Evolutionary conservation across 164 flowering plant species (phyloP), one percentile per base, ranked within the genome.

Genomic region (Taxillus chinensis): DNA sequence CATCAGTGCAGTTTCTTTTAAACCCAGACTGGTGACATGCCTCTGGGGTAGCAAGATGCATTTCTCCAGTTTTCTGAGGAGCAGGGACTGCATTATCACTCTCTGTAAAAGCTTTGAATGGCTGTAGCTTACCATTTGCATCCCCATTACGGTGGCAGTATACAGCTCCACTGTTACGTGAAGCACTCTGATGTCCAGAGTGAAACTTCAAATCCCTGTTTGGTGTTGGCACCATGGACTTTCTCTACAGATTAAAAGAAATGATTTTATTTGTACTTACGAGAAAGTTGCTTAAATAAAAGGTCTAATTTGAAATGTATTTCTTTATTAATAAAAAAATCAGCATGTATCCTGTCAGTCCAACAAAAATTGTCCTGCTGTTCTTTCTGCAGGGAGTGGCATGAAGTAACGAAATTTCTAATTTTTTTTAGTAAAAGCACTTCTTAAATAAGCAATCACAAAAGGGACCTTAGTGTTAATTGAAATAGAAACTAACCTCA

Each of bases 241-340:
- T 67, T 43, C 62, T 69, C 71, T 67, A 46, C 39, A 54, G 17
- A 14, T 17, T 14, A 16, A 61, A 39, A 52, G 14, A 37, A 54
- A 37, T 27, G 27, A 27, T 27, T 27, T 27, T 27, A 27, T 27
- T 27, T 27, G 27, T 27, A 27, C 27, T 27, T 27, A 27, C 27
- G 27, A 27, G 27, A 27, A 27, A 27, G 2, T 27, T 27, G 27
- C 27, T 27, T 27, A 27, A 27, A 27, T 0, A 27, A 27, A 27
- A 27, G 27, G 27, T 27, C 27, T 27, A 27, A 27, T 27, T 27
- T 27, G 27, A 27, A 27, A 27, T 27, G 27, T 27, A 27, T 27
- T 27, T 27, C 27, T 27, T 27, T 27, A 27, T 27, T 27, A 27
- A 27, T 0, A 27, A 27, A 27, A 27, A 27, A 27, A 27, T 27